A percentile compares a stretch with the other conserved stretches of the same genome.
Conservation (phyloP, 169 alveolate genomes). For the Plasmodium adleri region DNA sequence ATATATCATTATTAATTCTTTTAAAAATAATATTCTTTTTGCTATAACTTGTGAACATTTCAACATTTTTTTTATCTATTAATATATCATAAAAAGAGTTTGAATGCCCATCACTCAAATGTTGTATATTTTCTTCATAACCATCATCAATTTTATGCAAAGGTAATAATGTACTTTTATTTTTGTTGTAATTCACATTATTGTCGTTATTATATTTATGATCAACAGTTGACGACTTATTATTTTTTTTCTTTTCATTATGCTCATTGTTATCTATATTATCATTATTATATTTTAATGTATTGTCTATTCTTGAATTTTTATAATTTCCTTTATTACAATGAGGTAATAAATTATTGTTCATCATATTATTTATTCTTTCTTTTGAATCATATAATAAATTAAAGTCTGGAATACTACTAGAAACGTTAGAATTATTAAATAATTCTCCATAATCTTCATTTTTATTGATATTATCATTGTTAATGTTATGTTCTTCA, state of each 20-base stretch:
- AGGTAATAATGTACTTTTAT: not conserved
- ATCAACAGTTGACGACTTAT: not conserved
- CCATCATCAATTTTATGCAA: slow-evolving; percentile 4
- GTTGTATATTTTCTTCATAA: not conserved
- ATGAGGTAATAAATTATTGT: not conserved
- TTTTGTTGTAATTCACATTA: not conserved
- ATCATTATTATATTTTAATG: not conserved
- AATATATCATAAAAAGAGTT: not conserved
- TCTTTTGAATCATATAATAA: not conserved
- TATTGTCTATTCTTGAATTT: not conserved
- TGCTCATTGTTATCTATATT: not conserved
- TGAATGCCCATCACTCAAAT: not conserved
- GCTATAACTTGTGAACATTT: slow-evolving; percentile 4
- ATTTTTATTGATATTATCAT: slow-evolving; percentile 8
- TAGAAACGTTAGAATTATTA: slow-evolving; percentile 17
- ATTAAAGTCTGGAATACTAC: slow-evolving; percentile 8
- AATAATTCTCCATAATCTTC: slow-evolving; percentile 10
- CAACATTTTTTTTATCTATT: slow-evolving; percentile 20
- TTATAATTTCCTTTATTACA: not conserved
- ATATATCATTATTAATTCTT: not conserved
- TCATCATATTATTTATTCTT: slow-evolving; percentile 13
- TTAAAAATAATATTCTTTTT: slow-evolving; percentile 25
- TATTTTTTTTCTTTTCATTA: not conserved
- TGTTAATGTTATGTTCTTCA: slow-evolving; percentile 10
- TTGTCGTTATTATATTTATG: not conserved